These are phyloP conservation scores for Proliferodiscus dingleyae DNA, from an alignment of 2,329 filamentous ascomycete genomes.

Conservation along the genomic window DNA sequence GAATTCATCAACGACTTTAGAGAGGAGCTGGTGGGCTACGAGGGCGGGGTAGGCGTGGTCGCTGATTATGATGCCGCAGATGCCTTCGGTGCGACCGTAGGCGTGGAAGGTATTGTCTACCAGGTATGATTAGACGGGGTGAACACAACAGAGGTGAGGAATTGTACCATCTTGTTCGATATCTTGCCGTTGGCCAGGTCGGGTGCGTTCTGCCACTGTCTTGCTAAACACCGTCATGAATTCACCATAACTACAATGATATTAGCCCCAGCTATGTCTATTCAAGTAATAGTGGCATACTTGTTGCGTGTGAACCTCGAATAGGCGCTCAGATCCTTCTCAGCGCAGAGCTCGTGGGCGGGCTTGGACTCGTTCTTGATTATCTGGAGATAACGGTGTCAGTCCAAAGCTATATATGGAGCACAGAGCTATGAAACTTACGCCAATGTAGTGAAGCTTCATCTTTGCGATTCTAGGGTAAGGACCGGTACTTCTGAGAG, in stretches of 20 bases:
- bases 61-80: constrained; percentile 73
- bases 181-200: constrained; percentile 76
- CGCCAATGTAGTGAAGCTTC: constrained; percentile 86
- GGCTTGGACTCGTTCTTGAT: constrained; percentile 75
- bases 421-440: constrained; percentile 37
- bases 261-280: constrained; percentile 10
- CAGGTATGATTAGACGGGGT: not conserved
- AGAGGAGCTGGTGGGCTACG: constrained; percentile 80
- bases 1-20: constrained; percentile 86
- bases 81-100: constrained; percentile 68
- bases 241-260: constrained; percentile 41
- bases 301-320: constrained; percentile 73
- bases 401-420: constrained; percentile 18
- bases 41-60: constrained; percentile 71
- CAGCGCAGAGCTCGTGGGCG: constrained; percentile 69
- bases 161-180: constrained; percentile 72
- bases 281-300: constrained; percentile 38
- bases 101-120: constrained; percentile 70
- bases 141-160: not conserved
- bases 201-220: constrained; percentile 81
- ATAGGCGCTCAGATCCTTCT: constrained; percentile 73
- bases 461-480: constrained; percentile 47
- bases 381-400: constrained; percentile 52
- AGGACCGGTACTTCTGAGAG: not conserved
- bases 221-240: constrained; percentile 84